Evolutionary conservation across 257 asterid genomes (phyloP), one percentile per base, ranked within the genome.

Genomic region (Capsicum rhomboideum): DNA sequence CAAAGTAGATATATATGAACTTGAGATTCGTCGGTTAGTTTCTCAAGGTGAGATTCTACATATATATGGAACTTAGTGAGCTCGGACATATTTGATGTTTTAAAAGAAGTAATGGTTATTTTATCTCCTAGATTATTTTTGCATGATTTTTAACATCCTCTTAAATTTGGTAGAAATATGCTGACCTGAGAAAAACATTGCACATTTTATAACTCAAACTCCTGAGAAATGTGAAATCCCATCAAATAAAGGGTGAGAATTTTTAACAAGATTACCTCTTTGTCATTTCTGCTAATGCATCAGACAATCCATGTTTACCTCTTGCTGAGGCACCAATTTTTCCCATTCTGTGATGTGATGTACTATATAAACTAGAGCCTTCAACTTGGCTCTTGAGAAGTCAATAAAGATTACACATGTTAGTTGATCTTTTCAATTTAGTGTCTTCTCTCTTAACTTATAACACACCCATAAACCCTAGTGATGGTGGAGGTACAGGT

Each of bases 281-380:
- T 29, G 93, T 91, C 91, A 93, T 93, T 87, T 93, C 97, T 14
- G 95, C 96, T 67, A 93, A 88, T 58, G 97, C 96, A 84, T 92
- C 96, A 54, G 94, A 96, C 97, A 92, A 90, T 46, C 97, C 94
- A 37, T 90, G 91, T 86, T 92, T 92, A 11, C 90, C 93, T 11
- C 92, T 91, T 61, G 18, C 20, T 7, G 89, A 1, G 7, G 78
- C 8, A 4, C 87, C 86, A 69, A 91, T 90, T 37, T 81, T 50
- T 50, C 84, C 86, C 40, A 91, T 85, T 83, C 84, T 89, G 34
- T 86, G 89, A 6, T 89, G 91, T 2, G 17, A 52, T 88, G 85
- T 87, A 50, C 83, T 90, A 9, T 86, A 85, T 61, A 79, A 64
- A 75, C 78, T 84, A 8, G 92, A 87, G 29, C 97, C 97, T 87